Evolutionary conservation across 2,329 filamentous ascomycete genomes (phyloP), one percentile per base, ranked within the genome.

Genomic region (Torrubiella hemipterigena): DNA sequence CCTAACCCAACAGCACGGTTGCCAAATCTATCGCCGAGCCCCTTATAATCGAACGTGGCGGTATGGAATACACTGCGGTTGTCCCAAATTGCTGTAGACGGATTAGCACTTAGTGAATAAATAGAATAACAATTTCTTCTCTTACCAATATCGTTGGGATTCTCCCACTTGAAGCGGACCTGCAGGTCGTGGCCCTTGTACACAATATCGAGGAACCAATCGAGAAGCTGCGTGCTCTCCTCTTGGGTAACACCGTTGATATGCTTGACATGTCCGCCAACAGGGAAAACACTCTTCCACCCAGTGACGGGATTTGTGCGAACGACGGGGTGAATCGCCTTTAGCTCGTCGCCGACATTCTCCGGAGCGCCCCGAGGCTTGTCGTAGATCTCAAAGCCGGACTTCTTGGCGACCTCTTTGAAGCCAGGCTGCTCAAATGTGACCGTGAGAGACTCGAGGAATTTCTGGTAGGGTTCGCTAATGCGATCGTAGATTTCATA

Each of bases 401-500:
- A 56, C 5, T 44, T 41, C 6, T 54, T 51, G 0, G 69, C 69
- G 7, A 63, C 54, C 12, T 64, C 50, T 34, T 58, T 57, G 50
- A 73, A 76, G 2, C 50, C 47, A 0, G 67, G 65, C 41, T 67
- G 58, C 0, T 60, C 61, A 38, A 64, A 66, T 1, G 66, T 71
- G 4, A 64, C 74, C 0, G 69, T 77, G 7, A 79, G 50, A 0
- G 51, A 49, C 33, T 79, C 73, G 17, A 78, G 59, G 48, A 78
- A 77, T 16, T 54, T 54, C 35, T 69, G 69, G 32, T 69, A 68
- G 0, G 68, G 56, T 3, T 58, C 54, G 4, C 68, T 74, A 35
- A 81, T 59, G 17, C 72, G 65, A 43, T 81, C 75, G 43, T 77
- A 81, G 10, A 78, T 51, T 41, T 80, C 74, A 44, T 79, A 79